Base-by-base conservation (phyloP, 2,329 filamentous ascomycete genomes). In the Apiospora rasikravindrae region DNA sequence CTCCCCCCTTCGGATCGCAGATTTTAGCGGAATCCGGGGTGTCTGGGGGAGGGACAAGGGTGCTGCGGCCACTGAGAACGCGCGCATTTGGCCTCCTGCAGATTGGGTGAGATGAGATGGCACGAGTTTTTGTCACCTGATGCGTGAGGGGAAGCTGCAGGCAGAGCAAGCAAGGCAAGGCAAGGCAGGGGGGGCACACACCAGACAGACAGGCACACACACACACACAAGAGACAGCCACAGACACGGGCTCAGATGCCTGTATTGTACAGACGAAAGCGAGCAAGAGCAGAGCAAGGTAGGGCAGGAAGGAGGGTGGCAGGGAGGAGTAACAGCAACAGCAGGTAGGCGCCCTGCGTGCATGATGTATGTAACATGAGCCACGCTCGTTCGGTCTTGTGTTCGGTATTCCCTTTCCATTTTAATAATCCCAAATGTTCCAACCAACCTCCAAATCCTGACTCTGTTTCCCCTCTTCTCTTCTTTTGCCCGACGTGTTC, bases 21-120 rank as follows among this genome's bases (percentile, higher is more conserved):
- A 64, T n/a, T 64, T 64, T 64, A 64, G 57, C 40, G 57, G 57
- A 64, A 64, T 64, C 57, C 22, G 57, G 57, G 57, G 57, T 37
- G 33, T 64, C 57, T 37, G 57, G 57, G 57, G 57, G 49, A 40
- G 33, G 53, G 10, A 33, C 45, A n/a, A 2, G 11, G 33, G 8
- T 8, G n/a, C 33, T 24, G 33, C n/a, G 14, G 57, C 57, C 57
- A 64, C 33, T 64, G 33, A 64, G 10, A 64, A n/a, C 22, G 29
- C 57, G 8, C 33, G 57, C 57, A 64, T 64, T 40, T 7, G 57
- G 33, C 33, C 33, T 64, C 29, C 24, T 64, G 57, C 57, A 64
- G 57, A 40, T 40, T 64, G 57, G 33, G 11, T 64, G 57, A 40
- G 57, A 64, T 64, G 53, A 61, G 29, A 61, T 61, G 53, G 53